Evolutionary conservation across 352 stramenopile species (phyloP).

Genomic region (Globisporangium lucens): DNA sequence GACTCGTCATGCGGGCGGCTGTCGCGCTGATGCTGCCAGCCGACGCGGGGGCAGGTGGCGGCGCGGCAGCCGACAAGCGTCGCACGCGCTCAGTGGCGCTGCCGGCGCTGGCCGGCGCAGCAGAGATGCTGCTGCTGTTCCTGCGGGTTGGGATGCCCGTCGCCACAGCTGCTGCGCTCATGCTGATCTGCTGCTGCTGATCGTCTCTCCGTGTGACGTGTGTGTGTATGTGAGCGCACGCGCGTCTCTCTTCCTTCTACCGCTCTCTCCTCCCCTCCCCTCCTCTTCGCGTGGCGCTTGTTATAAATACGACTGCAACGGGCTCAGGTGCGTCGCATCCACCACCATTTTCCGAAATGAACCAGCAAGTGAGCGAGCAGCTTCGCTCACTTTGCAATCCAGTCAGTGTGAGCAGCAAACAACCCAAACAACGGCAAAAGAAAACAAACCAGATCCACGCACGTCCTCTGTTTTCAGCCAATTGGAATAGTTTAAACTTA

Average conservation of each 20-base stretch:
- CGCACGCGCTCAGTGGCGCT: not conserved
- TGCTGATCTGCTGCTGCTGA: not conserved
- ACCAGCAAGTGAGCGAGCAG: not conserved
- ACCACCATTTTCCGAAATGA: constrained; percentile 12
- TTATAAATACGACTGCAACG: constrained; percentile 11
- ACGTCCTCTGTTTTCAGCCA: not conserved
- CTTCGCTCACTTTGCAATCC: not conserved
- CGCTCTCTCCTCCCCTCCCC: not conserved
- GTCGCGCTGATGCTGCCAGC: constrained; percentile 4
- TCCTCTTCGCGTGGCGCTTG: constrained; percentile 4
- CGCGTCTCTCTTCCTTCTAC: not conserved
- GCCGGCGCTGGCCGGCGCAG: constrained; percentile 1
- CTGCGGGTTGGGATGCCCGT: constrained; percentile 1
- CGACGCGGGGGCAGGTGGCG: constrained; percentile 10
- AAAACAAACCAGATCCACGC: not conserved
- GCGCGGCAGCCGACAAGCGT: constrained; percentile 8
- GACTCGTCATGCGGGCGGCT: constrained; percentile 11
- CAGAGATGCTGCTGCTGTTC: constrained; percentile 14
- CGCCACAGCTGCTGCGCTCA: constrained; percentile 17
- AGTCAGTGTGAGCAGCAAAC: not conserved
- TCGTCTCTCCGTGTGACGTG: not conserved
- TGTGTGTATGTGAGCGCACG: not conserved
- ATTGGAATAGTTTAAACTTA: not conserved
- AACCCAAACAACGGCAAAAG: not conserved
- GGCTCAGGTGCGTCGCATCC: not conserved